phyloP scores from a whole-genome alignment of 345 rosid species.

The Euphorbia lathyris region DNA sequence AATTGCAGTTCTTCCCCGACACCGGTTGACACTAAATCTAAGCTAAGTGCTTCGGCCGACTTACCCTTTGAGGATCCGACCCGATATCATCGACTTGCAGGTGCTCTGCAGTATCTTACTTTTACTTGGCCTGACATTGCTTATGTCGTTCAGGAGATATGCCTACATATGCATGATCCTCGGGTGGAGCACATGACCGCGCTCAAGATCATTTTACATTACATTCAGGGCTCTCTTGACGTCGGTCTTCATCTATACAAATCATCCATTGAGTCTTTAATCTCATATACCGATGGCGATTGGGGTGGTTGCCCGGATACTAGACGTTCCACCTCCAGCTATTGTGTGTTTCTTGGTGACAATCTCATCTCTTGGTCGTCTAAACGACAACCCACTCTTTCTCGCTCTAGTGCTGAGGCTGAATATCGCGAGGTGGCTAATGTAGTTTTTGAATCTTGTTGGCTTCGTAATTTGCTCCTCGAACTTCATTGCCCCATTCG shows the following conservation, averaged over 20 bases:
- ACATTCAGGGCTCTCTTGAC: slow-evolving; percentile 1
- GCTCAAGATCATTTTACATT: background rate
- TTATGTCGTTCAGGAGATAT: background rate
- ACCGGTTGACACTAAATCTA: background rate
- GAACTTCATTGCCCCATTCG: slow-evolving; percentile 1
- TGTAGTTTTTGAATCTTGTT: slow-evolving; percentile 1
- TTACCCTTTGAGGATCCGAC: background rate
- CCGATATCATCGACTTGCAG: background rate
- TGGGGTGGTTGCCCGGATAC: slow-evolving; percentile 7
- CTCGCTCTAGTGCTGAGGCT: slow-evolving; percentile 2
- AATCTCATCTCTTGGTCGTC: background rate
- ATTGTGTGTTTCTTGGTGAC: background rate
- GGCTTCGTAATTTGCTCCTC: background rate
- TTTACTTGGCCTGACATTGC: background rate
- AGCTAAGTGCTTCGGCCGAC: background rate
- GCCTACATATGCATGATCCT: slow-evolving; percentile 2
- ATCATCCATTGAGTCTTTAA: background rate
- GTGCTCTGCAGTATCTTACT: background rate
- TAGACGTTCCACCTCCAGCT: background rate
- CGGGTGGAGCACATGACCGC: background rate
- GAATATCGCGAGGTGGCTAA: background rate
- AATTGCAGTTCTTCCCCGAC: background rate
- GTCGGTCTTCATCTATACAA: background rate
- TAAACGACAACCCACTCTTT: background rate
- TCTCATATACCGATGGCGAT: background rate